Conservation (phyloP, 768 basidiomycete genomes). For the Mycena galericulata region DNA sequence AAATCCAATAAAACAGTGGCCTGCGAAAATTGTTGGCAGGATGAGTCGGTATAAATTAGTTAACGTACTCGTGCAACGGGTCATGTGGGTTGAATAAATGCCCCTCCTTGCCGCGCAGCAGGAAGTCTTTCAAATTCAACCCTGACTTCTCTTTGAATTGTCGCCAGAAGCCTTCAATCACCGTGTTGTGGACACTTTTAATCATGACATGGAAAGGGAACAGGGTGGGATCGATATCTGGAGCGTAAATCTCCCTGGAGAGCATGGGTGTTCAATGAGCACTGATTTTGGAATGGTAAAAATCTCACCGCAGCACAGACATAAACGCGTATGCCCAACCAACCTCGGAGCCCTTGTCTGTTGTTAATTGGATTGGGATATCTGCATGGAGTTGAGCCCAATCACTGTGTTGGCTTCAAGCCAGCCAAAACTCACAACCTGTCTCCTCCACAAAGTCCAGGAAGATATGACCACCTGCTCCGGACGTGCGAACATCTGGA, state of each 20-base stretch:
- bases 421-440: background rate
- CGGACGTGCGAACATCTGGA: background rate
- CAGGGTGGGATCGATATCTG: constrained; percentile 25
- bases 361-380: constrained; percentile 21
- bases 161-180: too few relatives aligned
- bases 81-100: too few relatives aligned
- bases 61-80: too few relatives aligned
- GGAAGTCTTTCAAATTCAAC: too few relatives aligned
- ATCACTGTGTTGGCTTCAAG: background rate
- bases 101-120: too few relatives aligned
- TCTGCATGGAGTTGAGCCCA: background rate
- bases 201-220: constrained; percentile 30
- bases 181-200: too few relatives aligned
- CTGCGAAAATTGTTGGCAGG: too few relatives aligned
- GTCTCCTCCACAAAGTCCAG: constrained; percentile 20
- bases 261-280: background rate
- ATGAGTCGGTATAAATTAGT: too few relatives aligned
- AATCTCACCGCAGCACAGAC: constrained; percentile 8
- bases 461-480: constrained; percentile 11
- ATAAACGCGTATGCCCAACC: constrained; percentile 24
- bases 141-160: too few relatives aligned
- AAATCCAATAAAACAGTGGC: too few relatives aligned
- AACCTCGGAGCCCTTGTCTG: constrained; percentile 22
- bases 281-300: background rate
- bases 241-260: constrained; percentile 14